Percentiles rank a stretch among this genome's conserved stretches.
Evolutionary conservation across 345 rosid species (phyloP).

Genomic region (Triadica sebifera): DNA sequence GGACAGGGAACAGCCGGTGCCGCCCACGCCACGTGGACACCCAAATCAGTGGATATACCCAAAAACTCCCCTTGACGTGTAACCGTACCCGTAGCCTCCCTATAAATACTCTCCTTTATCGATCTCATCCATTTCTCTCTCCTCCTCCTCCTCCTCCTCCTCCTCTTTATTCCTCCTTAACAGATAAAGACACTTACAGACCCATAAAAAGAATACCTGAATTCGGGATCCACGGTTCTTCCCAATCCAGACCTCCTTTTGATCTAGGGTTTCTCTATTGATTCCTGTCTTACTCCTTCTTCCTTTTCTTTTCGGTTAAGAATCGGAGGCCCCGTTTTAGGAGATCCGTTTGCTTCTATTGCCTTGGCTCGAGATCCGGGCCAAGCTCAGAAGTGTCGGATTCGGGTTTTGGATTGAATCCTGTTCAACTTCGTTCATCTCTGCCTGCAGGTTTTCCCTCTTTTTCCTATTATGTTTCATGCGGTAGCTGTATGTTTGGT

Average conservation of each 20-base stretch:
- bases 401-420: constrained; percentile 33
- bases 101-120: constrained; percentile 36
- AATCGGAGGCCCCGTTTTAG: constrained; percentile 20
- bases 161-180: constrained; percentile 6
- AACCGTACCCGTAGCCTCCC: constrained; percentile 46
- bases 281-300: background rate
- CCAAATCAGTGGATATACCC: constrained; percentile 14
- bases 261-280: constrained; percentile 34
- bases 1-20: constrained; percentile 20
- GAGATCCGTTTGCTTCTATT: constrained; percentile 54
- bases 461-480: background rate
- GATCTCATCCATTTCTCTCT: constrained; percentile 35
- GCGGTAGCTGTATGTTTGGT: constrained; percentile 15
- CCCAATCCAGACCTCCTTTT: background rate
- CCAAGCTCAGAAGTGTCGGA: constrained; percentile 67
- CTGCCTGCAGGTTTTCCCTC: background rate
- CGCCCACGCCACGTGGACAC: constrained; percentile 37
- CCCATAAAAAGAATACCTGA: background rate
- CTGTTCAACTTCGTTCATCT: constrained; percentile 6
- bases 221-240: constrained; percentile 17
- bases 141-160: background rate
- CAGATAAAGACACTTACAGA: constrained; percentile 29
- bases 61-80: constrained; percentile 44
- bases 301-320: constrained; percentile 1
- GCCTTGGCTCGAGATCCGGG: constrained; percentile 99